Evolutionary conservation across 192 early-diverging fungal species (phyloP), one percentile per base, ranked within the genome.

Genomic region (Backusella mclennaniae): DNA sequence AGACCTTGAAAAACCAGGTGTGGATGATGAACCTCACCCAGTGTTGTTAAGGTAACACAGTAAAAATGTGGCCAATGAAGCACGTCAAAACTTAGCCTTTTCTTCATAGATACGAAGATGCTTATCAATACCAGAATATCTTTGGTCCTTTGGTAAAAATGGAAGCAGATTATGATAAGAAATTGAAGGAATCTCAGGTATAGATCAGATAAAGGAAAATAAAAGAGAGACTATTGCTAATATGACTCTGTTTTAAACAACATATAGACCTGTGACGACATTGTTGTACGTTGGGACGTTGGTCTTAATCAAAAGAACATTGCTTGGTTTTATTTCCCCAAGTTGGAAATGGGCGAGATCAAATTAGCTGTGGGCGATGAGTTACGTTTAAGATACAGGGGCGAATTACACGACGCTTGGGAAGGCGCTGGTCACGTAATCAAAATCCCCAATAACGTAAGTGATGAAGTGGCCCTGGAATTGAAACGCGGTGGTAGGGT

Each of bases 241-340:
- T 23, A 70, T 52, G 46, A 35, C 0, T 42, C 11, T 71, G 19
- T 68, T 73, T 44, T 66, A 8, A 59, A 59, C 23, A 59, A 59
- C 11, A 11, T 35, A 0, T 73, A 98, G 84, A 97, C 98, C 3
- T 93, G 97, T 83, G 95, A 97, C 49, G 93, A 96, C 52, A 93
- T 99, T 67, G 90, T 90, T 35, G 96, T 99, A 42, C 91, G 95
- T n/a, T 99, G 98, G 98, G 96, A 98, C 84, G 89, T 94, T n/a
- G 95, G 96, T 46, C 84, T 99, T 76, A 99, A 96, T 86, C 89
- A 89, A 74, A 96, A 98, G 84, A 89, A 91, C 23, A 82, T 97
- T 38, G 97, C 97, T 1, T 99, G 93, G 87, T 99, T 99, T 76
- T 86, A 89, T 63, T 89, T 99, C 82, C 94, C 97, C 14, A 97